A percentile compares a stretch with the other conserved stretches of the same genome.
These are phyloP conservation scores for Ceratocystis albifundus DNA, from an alignment of 2,329 filamentous ascomycete species.

Conservation along the genomic window DNA sequence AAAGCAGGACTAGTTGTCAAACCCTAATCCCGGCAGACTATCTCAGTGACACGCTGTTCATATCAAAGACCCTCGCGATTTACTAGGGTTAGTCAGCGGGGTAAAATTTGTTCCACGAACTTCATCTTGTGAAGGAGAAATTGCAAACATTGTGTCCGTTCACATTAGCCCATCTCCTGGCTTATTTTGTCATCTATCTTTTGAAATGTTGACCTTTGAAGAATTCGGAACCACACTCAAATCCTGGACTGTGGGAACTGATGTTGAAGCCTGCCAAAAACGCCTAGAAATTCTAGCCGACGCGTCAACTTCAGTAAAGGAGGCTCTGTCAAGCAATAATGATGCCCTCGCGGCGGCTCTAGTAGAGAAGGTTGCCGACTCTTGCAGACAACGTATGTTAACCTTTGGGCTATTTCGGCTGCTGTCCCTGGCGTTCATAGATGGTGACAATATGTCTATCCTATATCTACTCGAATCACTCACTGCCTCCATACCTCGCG, in stretches of 20 bases:
- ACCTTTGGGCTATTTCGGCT: not conserved
- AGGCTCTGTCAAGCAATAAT: slow-evolving; percentile 6
- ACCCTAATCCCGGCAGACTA: not conserved
- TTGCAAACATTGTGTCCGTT: not conserved
- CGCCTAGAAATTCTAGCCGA: slow-evolving; percentile 13
- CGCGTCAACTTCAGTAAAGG: slow-evolving; percentile 6
- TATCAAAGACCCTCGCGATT: not conserved
- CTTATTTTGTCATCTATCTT: not conserved
- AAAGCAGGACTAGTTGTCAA: not conserved
- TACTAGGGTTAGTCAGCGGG: not conserved
- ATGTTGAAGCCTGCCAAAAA: slow-evolving; percentile 15
- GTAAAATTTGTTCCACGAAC: not conserved
- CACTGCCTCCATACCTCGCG: not conserved
- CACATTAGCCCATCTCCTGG: not conserved
- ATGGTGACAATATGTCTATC: not conserved
- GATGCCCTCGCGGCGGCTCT: slow-evolving; percentile 5
- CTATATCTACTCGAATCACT: not conserved
- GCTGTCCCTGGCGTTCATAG: not conserved
- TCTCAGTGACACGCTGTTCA: slow-evolving; percentile 4
- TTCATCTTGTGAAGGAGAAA: not conserved
- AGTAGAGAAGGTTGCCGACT: slow-evolving; percentile 19
- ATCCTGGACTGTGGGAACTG: slow-evolving; percentile 17
- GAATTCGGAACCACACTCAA: slow-evolving; percentile 10
- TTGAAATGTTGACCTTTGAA: slow-evolving; percentile 11
- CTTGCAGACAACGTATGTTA: slow-evolving; percentile 21